Conservation (phyloP, 805 yeast genomes). For the Vanderwaltozyma tropicalis region DNA sequence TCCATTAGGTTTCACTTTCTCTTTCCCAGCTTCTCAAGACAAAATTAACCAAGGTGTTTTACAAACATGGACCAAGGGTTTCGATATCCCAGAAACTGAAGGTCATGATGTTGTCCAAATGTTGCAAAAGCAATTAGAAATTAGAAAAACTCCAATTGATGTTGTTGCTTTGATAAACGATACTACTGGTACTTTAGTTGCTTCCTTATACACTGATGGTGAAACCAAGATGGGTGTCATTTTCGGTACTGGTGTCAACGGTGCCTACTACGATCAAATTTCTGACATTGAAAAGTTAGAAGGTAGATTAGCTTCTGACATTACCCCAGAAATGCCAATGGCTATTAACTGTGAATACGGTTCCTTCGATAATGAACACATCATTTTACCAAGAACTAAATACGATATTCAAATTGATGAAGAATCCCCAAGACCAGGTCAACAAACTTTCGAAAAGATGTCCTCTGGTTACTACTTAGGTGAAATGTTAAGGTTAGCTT, state of each 20-base stretch:
- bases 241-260: conserved; percentile 96
- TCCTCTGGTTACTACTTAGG: conserved; percentile 95
- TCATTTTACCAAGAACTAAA: conserved; percentile 76
- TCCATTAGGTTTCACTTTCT: conserved; percentile 91
- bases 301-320: conserved; percentile 56
- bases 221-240: conserved; percentile 88
- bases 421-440: conserved; percentile 91
- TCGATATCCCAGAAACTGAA: conserved; percentile 86
- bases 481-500: conserved; percentile 72
- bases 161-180: conserved; percentile 93
- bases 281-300: conserved; percentile 69
- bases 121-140: conserved; percentile 66
- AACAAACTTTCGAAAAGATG: conserved; percentile 94
- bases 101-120: conserved; percentile 90
- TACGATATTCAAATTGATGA: conserved; percentile 73
- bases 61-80: conserved; percentile 97
- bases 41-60: conserved; percentile 78
- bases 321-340: conserved; percentile 59
- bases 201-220: conserved; percentile 85
- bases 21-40: conserved; percentile 78
- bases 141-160: conserved; percentile 59
- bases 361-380: conserved; percentile 87
- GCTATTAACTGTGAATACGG: conserved; percentile 98
- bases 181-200: conserved; percentile 94
- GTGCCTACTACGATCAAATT: conserved; percentile 82